Evolutionary conservation across 495 filamentous ascomycete genomes (phyloP).

Genomic region (Staphylotrichum longicolle): DNA sequence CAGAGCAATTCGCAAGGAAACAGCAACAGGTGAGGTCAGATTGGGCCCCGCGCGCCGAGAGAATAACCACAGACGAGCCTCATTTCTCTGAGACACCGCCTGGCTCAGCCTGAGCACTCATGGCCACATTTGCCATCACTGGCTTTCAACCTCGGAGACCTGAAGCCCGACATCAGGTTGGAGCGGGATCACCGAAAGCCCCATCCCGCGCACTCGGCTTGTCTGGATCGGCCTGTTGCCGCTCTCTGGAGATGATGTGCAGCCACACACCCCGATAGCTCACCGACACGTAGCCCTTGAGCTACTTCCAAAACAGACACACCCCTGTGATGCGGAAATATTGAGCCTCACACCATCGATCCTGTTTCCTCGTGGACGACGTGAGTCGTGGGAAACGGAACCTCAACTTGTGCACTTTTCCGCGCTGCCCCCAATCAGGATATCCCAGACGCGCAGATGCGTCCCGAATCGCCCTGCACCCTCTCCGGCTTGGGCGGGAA

Average conservation of each 20-base stretch:
- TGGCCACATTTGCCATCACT: too few relatives aligned
- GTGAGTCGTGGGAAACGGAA: background rate
- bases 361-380: background rate
- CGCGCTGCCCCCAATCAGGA: constrained; percentile 2
- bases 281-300: constrained; percentile 13
- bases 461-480: background rate
- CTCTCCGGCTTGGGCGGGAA: constrained; percentile 13
- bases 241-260: background rate
- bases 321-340: background rate
- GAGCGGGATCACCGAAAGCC: too few relatives aligned
- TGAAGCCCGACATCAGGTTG: too few relatives aligned
- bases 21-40: too few relatives aligned
- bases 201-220: background rate
- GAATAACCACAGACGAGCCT: too few relatives aligned
- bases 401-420: background rate
- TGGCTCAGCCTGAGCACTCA: too few relatives aligned
- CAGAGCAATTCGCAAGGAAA: too few relatives aligned
- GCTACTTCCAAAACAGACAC: constrained; percentile 6
- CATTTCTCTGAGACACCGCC: too few relatives aligned
- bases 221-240: background rate
- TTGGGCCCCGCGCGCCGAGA: too few relatives aligned
- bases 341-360: too few relatives aligned
- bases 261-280: constrained; percentile 11
- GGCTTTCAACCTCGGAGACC: too few relatives aligned
- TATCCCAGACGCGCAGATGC: background rate